Base-by-base conservation (phyloP, 2,329 filamentous ascomycete genomes). In the Daldinia sp. region DNA sequence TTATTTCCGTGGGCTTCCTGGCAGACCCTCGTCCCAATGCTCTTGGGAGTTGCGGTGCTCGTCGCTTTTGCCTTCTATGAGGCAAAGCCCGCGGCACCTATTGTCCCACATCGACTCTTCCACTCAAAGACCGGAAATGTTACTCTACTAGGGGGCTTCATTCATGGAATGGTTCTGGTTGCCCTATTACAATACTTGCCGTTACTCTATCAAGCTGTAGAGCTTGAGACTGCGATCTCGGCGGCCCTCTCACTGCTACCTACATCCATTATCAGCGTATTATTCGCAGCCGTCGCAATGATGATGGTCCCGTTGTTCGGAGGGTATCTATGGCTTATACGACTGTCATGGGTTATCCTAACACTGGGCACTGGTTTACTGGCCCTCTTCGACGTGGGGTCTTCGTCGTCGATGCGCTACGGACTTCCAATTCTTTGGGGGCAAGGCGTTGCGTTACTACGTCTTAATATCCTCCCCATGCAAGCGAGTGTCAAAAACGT, bases 371-470 rank as follows among this genome's bases (percentile, higher is more conserved):
- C 44, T 15, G 44, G 44, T 18, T 48, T 48, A 18, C 44, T 48
- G 4, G 44, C 44, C 23, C 44, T 48, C 12, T 48, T 48, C 23
- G 23, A 48, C 7, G 23, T 48, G 23, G 44, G 20, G 4, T 6
- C 44, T 6, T 28, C 44, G 13, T 13, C 20, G 28, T 26, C 44
- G 1, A 48, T 28, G 23, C 23, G 44, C 23, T 48, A 48, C 23
- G 44, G 44, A 12, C 44, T 48, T 48, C 44, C 44, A 10, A 48
- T 48, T 48, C 44, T 48, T 7, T 48, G 44, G 44, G 23, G 44
- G 5, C 44, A 48, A 48, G 44, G 44, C 4, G 44, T 48, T 28
- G 44, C 44, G 44, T n/a, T 48, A 48, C 44, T 48, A n/a, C 44
- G 44, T 48, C 44, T 48, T 12, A 48, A 48, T 4, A 26, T 48